A percentile compares a stretch with the other conserved stretches of the same genome.
These are phyloP conservation scores for Lasiosphaeria hispida DNA, from an alignment of 495 filamentous ascomycete species.

Conservation along the genomic window DNA sequence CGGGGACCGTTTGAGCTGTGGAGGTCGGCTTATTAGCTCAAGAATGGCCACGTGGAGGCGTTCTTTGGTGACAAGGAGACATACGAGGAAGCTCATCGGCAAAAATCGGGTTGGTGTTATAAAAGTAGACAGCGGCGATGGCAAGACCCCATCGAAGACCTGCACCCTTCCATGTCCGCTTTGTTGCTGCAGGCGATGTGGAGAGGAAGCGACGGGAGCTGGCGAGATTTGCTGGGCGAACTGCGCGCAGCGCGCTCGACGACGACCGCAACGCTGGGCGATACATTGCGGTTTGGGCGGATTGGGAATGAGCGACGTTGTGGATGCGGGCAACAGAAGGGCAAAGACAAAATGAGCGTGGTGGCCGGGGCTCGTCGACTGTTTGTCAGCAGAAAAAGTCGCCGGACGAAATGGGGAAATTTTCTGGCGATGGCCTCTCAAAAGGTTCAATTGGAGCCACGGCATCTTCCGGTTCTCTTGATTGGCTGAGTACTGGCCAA, in stretches of 20 bases:
- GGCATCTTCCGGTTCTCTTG: background rate
- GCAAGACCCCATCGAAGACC: conserved; percentile 70
- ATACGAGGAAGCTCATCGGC: conserved; percentile 77
- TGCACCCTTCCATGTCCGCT: conserved; percentile 82
- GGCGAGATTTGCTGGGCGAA: conserved; percentile 33
- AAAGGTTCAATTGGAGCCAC: conserved; percentile 4
- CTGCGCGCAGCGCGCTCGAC: conserved; percentile 46
- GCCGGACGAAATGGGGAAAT: background rate
- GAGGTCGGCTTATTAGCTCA: conserved; percentile 1
- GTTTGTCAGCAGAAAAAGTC: conserved; percentile 13
- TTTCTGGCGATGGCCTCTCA: conserved; percentile 14
- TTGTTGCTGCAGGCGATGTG: conserved; percentile 62
- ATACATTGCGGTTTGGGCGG: conserved; percentile 51
- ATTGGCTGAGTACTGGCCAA: no score
- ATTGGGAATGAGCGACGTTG: conserved; percentile 7
- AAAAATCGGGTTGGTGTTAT: conserved; percentile 85
- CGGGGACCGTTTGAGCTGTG: conserved; percentile 31
- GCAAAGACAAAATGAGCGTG: conserved; percentile 17
- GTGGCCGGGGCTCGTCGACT: background rate
- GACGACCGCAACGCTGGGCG: conserved; percentile 57
- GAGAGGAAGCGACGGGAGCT: conserved; percentile 63
- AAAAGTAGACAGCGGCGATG: conserved; percentile 80
- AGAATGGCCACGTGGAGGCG: background rate
- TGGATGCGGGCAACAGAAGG: conserved; percentile 3
- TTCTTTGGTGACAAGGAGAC: conserved; percentile 22